A percentile compares a stretch with the other conserved stretches of the same genome.
These are phyloP conservation scores for Cymbopogon flexuosus DNA, from an alignment of 202 grass and related monocot genomes.

Conservation along the genomic window DNA sequence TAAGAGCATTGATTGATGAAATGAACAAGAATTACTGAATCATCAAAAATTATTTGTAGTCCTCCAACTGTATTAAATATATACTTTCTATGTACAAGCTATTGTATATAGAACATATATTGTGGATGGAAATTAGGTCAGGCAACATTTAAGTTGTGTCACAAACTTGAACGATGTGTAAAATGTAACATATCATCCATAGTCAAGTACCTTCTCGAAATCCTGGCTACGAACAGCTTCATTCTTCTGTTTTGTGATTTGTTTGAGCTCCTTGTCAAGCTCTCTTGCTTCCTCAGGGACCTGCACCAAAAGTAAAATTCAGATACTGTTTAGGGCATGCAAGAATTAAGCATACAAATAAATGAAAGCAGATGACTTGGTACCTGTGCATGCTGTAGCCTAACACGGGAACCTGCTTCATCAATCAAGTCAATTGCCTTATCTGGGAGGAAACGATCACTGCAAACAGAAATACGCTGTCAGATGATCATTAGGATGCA, in stretches of 20 bases:
- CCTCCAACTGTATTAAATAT: background rate
- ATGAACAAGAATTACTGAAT: slow-evolving; percentile 4
- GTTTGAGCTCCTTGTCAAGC: slow-evolving; percentile 77
- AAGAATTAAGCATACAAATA: slow-evolving; percentile 11
- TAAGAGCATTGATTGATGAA: background rate
- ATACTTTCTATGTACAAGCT: background rate
- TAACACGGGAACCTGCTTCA: slow-evolving; percentile 88
- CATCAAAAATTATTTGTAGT: background rate
- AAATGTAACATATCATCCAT: background rate
- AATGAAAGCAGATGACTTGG: slow-evolving; percentile 8
- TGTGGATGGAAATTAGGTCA: background rate
- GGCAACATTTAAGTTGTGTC: background rate
- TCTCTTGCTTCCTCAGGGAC: slow-evolving; percentile 84
- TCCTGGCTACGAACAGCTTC: slow-evolving; percentile 85
- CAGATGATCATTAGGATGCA: slow-evolving; percentile 5
- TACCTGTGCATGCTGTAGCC: slow-evolving; percentile 77
- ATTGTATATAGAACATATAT: background rate
- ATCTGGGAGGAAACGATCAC: slow-evolving; percentile 83
- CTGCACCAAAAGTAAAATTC: slow-evolving; percentile 34
- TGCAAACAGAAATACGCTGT: slow-evolving; percentile 22
- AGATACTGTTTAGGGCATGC: background rate
- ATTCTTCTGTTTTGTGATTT: slow-evolving; percentile 79
- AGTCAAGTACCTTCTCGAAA: slow-evolving; percentile 67
- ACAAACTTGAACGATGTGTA: slow-evolving; percentile 3
- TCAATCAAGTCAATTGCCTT: slow-evolving; percentile 92